phyloP scores from a whole-genome alignment of 768 basidiomycete species.

The Lanmaoa pseudosensibilis region DNA sequence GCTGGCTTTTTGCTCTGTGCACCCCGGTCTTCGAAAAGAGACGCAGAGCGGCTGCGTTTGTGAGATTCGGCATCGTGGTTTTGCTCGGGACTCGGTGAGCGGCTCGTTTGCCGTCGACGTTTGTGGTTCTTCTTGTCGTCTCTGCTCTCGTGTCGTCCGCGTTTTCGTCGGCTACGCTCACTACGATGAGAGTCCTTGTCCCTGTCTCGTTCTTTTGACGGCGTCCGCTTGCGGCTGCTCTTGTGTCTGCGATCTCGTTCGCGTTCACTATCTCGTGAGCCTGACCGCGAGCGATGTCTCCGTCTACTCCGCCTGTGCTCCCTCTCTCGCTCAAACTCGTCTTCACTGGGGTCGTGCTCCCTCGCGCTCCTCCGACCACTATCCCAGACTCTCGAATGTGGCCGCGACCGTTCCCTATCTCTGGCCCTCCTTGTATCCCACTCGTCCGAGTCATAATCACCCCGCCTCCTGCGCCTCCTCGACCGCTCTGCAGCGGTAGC shows the following conservation, averaged over 20 bases:
- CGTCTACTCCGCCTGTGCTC: conserved; percentile 21
- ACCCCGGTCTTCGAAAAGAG: conserved; percentile 12
- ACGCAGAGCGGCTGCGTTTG: conserved; percentile 19
- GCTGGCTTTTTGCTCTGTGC: conserved; percentile 1
- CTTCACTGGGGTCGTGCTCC: conserved; percentile 42
- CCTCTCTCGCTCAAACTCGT: conserved; percentile 24
- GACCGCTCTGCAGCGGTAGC: conserved; percentile 67
- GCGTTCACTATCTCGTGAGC: conserved; percentile 22
- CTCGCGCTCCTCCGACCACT: conserved; percentile 48
- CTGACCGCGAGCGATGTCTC: conserved; percentile 32
- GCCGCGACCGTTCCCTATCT: conserved; percentile 42
- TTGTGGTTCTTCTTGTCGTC: conserved; percentile 17
- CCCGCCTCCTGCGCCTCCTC: conserved; percentile 38
- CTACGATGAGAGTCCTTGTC: conserved; percentile 11
- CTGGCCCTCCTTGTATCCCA: conserved; percentile 40
- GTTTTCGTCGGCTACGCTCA: conserved; percentile 26
- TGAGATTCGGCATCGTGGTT: background rate
- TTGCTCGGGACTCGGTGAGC: conserved; percentile 13
- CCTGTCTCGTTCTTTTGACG: conserved; percentile 16
- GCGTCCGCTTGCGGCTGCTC: conserved; percentile 22
- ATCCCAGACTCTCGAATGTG: conserved; percentile 44
- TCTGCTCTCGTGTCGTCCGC: conserved; percentile 25
- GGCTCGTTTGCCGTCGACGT: conserved; percentile 23
- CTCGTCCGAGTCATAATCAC: conserved; percentile 27
- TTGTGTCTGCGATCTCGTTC: conserved; percentile 24